Base-by-base conservation (phyloP, 2,329 filamentous ascomycete species). In the Stemphylium beticola region DNA sequence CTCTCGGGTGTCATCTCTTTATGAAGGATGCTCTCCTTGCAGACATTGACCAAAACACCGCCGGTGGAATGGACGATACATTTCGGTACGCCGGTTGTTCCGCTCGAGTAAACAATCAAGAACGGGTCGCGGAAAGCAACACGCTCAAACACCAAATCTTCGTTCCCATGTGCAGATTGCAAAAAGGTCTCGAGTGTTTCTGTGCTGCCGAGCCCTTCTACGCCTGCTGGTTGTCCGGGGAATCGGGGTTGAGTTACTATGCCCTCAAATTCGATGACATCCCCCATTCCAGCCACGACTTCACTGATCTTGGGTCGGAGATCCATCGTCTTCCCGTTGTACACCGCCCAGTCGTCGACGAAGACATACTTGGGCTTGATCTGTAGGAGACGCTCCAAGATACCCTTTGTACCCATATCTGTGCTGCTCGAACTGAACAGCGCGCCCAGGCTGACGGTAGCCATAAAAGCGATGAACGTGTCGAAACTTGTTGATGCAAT, bases 71-170 rank as follows among this genome's bases (percentile, higher is more conserved):
- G 92, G 2, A 93, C 90, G 59, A 96, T 95, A 55, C 90, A 92
- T 69, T 96, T 96, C 11, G 92, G 92, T 17, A 84, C 85, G 4
- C 92, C 91, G 0, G 92, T 96, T 0, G 91, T 96, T 2, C 91
- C 91, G 1, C 87, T 90, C 0, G 88, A 85, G 67, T 92, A 96
- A 54, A 88, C 90, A 32, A 96, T 83, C 31, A 93, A 76, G 74
- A 91, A 88, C 0, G 92, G 91, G 59, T 93, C 89, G 24, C 87
- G 81, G 71, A 93, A 95, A 0, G 75, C 81, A 5, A 91, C 77
- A 34, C 86, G 81, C 34, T 83, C 81, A 55, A 92, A 87, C 2
- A 78, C 76, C 0, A 84, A 62, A 15, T 74, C 67, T 5, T 76
- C 71, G 12, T 73, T 74, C 1, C 75, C 75, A 10, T 73, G 60